Base-by-base conservation (phyloP, 1,284 basidiomycete genomes). In the Malassezia restricta region DNA sequence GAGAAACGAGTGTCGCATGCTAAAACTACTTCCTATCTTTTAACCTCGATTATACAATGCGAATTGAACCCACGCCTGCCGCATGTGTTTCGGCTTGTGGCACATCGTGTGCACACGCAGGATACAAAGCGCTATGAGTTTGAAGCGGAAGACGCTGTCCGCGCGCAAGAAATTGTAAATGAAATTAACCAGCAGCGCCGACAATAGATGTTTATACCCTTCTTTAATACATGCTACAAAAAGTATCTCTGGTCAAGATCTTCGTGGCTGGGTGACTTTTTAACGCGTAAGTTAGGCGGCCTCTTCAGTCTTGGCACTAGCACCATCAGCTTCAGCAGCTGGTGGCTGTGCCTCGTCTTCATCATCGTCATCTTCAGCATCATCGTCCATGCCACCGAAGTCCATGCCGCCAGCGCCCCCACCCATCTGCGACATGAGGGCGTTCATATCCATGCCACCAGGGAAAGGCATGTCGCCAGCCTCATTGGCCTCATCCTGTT, bases 81-180 rank as follows among this genome's bases (percentile, higher is more conserved):
- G 17, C 80, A 83, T 3, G 81, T 81, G 24, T 92, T 99, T 80
- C 94, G 94, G 77, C 76, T 88, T 24, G 78, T 85, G 38, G 83
- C 87, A 4, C 79, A 79, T 66, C 76, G 82, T 39, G 83, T 84
- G 43, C 80, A 82, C 31, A 84, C 82, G 58, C 54, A 68, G 17
- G 75, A 78, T 55, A 70, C 70, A 30, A 99, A 98, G 77, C 79
- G 91, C 31, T 98, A 96, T 71, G 92, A 98, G 67, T 95, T 96
- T 71, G 94, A 99, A 75, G 91, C 90, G 0, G 91, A 94, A 74
- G 88, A 79, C 63, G 78, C 84, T 0, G 82, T 43, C 20, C 42
- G 39, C 14, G 28, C 43, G 31, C 39, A 39, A 14, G 48, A 66
- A 83, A 63, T 65, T 47, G 63, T 67, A 11, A 38, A 56, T 2